Evolutionary conservation across 306 rosid species (phyloP).

Genomic region (Ammopiptanthus mongolicus): DNA sequence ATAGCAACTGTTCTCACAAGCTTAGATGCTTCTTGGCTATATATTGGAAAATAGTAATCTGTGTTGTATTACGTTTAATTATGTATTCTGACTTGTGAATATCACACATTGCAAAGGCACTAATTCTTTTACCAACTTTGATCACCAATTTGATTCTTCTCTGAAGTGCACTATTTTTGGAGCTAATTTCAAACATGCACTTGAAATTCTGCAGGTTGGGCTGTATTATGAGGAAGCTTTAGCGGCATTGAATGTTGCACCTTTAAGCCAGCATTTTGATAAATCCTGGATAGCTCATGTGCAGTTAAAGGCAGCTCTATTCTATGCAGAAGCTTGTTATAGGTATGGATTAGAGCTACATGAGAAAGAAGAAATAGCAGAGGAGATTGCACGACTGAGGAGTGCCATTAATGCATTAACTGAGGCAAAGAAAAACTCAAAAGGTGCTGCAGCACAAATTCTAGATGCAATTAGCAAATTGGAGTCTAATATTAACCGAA

Average conservation of each 20-base stretch:
- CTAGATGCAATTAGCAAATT: constrained; percentile 76
- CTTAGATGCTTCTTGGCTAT: neutral
- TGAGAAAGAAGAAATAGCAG: constrained; percentile 89
- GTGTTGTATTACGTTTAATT: neutral
- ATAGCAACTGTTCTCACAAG: neutral
- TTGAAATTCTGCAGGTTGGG: constrained; percentile 65
- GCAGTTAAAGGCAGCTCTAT: constrained; percentile 78
- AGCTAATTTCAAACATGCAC: constrained; percentile 2
- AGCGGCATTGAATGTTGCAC: constrained; percentile 65
- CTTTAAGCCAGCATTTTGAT: constrained; percentile 85
- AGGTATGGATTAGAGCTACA: constrained; percentile 82
- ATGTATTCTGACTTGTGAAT: neutral
- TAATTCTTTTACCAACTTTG: neutral
- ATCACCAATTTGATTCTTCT: neutral
- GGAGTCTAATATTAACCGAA: constrained; percentile 74
- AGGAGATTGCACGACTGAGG: constrained; percentile 82
- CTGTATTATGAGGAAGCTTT: constrained; percentile 90
- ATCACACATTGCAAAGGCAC: neutral
- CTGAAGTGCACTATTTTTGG: constrained; percentile 1
- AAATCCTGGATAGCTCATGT: constrained; percentile 84
- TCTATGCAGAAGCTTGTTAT: constrained; percentile 85
- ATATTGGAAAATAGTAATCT: neutral
- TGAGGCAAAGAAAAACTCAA: constrained; percentile 69
- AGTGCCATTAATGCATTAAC: constrained; percentile 58
- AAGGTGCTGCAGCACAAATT: constrained; percentile 82